Evolutionary conservation across 805 yeast genomes (phyloP).

Genomic region (Candida nitratophila): DNA sequence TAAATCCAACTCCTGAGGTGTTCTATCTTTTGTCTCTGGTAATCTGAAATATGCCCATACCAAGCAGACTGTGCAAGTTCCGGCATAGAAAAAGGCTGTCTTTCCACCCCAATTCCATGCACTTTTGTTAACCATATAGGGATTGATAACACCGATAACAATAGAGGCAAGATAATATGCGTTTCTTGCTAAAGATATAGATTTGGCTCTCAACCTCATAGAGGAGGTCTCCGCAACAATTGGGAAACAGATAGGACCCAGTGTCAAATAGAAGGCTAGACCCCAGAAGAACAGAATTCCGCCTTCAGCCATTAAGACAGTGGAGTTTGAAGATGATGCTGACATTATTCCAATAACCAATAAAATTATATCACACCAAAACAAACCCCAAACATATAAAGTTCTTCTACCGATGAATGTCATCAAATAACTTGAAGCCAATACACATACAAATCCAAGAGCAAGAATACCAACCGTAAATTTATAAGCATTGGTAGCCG

Average conservation of each 20-base stretch:
- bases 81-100: constrained; percentile 43
- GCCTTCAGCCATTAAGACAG: constrained; percentile 18
- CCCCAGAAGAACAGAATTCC: constrained; percentile 20
- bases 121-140: constrained; percentile 43
- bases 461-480: constrained; percentile 25
- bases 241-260: constrained; percentile 19
- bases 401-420: constrained; percentile 31
- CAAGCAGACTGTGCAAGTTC: constrained; percentile 21
- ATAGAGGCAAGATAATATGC: constrained; percentile 27
- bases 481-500: constrained; percentile 30
- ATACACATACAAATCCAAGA: constrained; percentile 24
- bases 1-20: constrained; percentile 53
- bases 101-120: constrained; percentile 43
- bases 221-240: constrained; percentile 33
- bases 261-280: constrained; percentile 12
- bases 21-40: constrained; percentile 54
- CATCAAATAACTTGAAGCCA: constrained; percentile 35
- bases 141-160: constrained; percentile 31
- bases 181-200: constrained; percentile 28
- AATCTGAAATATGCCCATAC: constrained; percentile 43
- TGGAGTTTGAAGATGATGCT: constrained; percentile 24
- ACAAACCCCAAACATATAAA: constrained; percentile 13
- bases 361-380: constrained; percentile 15
- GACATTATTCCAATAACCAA: constrained; percentile 21
- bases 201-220: constrained; percentile 31